phyloP scores from a whole-genome alignment of 129 eudicot genomes.

The Centrapalus pauciflorus region DNA sequence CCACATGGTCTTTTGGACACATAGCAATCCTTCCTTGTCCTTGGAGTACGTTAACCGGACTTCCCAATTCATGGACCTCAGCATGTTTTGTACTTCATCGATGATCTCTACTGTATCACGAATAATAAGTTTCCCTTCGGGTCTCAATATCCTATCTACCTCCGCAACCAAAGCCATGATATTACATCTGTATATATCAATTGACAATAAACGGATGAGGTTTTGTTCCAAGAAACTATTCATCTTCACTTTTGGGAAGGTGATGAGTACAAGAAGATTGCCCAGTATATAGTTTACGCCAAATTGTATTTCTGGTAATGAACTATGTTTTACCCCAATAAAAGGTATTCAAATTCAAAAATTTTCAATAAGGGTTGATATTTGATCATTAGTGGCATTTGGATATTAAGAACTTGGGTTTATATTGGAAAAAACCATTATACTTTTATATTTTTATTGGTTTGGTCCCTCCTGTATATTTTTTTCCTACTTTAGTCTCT shows the following conservation, averaged over 20 bases:
- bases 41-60: constrained; percentile 67
- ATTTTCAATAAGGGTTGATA: too few species aligned
- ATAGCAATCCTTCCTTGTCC: constrained; percentile 79
- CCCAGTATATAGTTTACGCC: too few species aligned
- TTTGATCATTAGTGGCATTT: too few species aligned
- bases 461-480: too few species aligned
- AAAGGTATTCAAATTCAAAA: too few species aligned
- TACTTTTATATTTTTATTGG: too few species aligned
- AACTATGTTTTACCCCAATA: too few species aligned
- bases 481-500: too few species aligned
- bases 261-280: too few species aligned
- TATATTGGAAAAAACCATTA: too few species aligned
- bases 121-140: constrained; percentile 81
- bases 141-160: constrained; percentile 84
- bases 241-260: not conserved
- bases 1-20: constrained; percentile 79
- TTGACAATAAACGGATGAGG: not conserved
- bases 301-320: too few species aligned
- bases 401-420: too few species aligned
- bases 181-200: constrained; percentile 49
- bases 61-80: constrained; percentile 77
- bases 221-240: not conserved
- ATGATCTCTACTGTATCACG: constrained; percentile 63
- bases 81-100: constrained; percentile 54
- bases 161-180: constrained; percentile 63